Conservation (phyloP, 371 early-diverging fungal species). For the Apophysomyces elegans region DNA sequence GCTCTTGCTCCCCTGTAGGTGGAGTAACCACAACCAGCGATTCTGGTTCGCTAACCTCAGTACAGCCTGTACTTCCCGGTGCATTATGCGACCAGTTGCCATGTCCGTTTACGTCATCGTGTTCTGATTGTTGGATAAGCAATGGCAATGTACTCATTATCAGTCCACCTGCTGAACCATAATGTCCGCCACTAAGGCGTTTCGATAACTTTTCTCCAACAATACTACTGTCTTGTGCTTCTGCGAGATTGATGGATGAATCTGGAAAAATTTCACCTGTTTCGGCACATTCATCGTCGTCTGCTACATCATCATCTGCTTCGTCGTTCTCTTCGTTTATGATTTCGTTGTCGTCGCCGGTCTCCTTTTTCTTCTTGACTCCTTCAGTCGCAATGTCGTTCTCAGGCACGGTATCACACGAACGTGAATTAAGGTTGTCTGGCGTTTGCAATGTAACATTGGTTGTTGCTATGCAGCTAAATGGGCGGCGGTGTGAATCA, state of each 20-base stretch:
- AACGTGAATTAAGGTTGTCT: neutral
- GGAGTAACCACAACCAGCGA: slow-evolving; percentile 15
- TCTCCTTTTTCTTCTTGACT: neutral
- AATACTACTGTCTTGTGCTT: slow-evolving; percentile 26
- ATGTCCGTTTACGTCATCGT: neutral
- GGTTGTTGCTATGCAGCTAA: neutral
- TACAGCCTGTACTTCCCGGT: slow-evolving; percentile 14
- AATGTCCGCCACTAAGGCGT: slow-evolving; percentile 53
- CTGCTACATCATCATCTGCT: slow-evolving; percentile 2
- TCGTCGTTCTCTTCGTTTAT: neutral
- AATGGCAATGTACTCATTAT: slow-evolving; percentile 34
- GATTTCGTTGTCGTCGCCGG: neutral
- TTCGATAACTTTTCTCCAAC: slow-evolving; percentile 38
- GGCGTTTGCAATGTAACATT: neutral
- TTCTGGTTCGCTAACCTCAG: slow-evolving; percentile 24
- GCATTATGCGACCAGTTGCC: neutral
- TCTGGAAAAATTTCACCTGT: slow-evolving; percentile 23
- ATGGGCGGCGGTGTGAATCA: neutral
- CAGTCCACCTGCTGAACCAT: slow-evolving; percentile 54
- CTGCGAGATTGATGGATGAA: slow-evolving; percentile 13
- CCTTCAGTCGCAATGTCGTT: neutral
- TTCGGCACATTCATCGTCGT: slow-evolving; percentile 30
- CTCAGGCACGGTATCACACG: neutral
- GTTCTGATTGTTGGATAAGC: slow-evolving; percentile 17
- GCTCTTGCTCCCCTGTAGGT: slow-evolving; percentile 9